phyloP scores from a whole-genome alignment of 345 rosid genomes.

The Eucalyptus regnans region DNA sequence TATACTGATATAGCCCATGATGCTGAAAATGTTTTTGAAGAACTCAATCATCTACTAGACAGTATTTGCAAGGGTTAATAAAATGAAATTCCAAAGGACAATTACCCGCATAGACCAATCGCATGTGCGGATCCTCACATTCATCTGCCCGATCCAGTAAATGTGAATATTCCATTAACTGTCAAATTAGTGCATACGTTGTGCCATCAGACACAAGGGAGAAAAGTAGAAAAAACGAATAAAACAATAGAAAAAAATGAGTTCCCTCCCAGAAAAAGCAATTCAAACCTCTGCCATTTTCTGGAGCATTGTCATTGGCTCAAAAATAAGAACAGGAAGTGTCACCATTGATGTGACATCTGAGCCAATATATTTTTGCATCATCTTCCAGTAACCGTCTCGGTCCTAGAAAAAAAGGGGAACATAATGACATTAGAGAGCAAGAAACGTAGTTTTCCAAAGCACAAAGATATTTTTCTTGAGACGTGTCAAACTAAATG shows the following conservation, averaged over 20 bases:
- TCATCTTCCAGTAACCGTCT: constrained; percentile 89
- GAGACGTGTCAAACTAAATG: not conserved
- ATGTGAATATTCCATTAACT: constrained; percentile 87
- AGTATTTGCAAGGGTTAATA: not conserved
- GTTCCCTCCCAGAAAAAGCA: not conserved
- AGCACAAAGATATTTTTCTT: not conserved
- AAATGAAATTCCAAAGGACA: not conserved
- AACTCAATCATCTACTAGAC: not conserved
- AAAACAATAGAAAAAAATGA: not conserved
- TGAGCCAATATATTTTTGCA: constrained; percentile 84
- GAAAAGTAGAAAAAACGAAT: not conserved
- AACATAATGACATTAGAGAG: not conserved
- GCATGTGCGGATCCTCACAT: constrained; percentile 85
- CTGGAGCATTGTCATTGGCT: constrained; percentile 95
- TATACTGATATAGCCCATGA: constrained; percentile 90
- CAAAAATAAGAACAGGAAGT: constrained; percentile 84
- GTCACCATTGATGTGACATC: constrained; percentile 95
- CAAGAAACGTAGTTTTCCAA: not conserved
- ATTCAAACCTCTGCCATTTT: constrained; percentile 83
- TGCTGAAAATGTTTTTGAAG: constrained; percentile 27
- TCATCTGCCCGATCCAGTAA: constrained; percentile 80
- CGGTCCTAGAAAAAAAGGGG: constrained; percentile 37
- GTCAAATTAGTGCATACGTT: constrained; percentile 5
- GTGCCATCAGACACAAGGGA: not conserved
- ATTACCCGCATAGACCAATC: constrained; percentile 74